Base-by-base conservation (phyloP, 768 basidiomycete genomes). In the Mycena rebaudengoi region DNA sequence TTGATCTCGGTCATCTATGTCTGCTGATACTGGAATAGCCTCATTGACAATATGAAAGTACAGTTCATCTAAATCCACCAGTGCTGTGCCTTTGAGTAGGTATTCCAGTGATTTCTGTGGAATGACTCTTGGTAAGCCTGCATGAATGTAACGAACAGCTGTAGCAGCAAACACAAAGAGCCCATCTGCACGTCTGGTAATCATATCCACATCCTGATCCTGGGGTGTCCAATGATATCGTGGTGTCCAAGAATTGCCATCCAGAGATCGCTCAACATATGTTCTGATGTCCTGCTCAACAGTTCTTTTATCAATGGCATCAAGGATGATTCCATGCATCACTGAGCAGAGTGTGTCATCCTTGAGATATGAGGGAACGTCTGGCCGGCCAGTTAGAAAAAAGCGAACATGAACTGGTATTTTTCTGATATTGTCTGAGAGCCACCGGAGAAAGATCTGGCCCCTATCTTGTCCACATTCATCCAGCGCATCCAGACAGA, bases 351-450 rank as follows among this genome's bases (percentile, higher is more conserved):
- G 25, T 10, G 3, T 30, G 20, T 54, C 26, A 29, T 40, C 16
- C 25, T 41, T 41, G 39, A 54, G 52, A 41, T 54, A 54, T 5
- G 51, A 52, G 1, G 58, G 46, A 2, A 60, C 46, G 29, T 60
- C 46, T 50, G 58, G 48, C 37, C 58, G 45, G 20, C 58, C 58
- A 26, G 58, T 60, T 4, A 60, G 46, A 28, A 50, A 60, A 23
- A 60, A 60, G 5, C 18, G 45, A 40, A 60, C 29, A 40, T 49
- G 28, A 18, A 7, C 32, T 18, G 58, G 58, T 30, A 60, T 39
- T 20, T 49, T 23, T 5, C 1, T 12, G 16, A 49, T 50, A 23
- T 18, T 39, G 44, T 32, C 32, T 7, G 30, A 33, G 18, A 60
- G 58, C 58, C 58, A 60, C 7, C 32, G 46, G 23, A 59, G 44